Conservation (phyloP, 1,284 basidiomycete species). For the Neolentinus lepideus region DNA sequence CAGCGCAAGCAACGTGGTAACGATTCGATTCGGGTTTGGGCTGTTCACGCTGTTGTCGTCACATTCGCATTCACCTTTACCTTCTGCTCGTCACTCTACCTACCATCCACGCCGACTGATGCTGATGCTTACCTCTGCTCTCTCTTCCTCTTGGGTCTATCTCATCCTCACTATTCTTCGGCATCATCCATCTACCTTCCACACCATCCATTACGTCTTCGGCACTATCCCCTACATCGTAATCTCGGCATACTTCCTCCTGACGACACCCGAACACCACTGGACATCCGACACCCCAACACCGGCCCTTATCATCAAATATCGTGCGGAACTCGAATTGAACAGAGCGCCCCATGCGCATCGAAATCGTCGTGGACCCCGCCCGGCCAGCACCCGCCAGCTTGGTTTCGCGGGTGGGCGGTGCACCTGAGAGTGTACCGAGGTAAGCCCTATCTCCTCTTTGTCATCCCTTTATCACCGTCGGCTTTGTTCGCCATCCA, state of each 20-base stretch:
- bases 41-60: no score
- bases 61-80: no score
- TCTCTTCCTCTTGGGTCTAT: no score
- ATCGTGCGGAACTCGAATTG: not conserved
- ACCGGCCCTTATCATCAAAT: conserved; percentile 5
- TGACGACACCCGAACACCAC: not conserved
- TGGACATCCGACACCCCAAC: not conserved
- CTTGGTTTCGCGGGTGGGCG: conserved; percentile 61
- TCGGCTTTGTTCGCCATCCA: conserved; percentile 12
- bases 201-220: not conserved
- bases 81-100: no score
- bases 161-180: no score
- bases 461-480: conserved; percentile 15
- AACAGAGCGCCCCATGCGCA: conserved; percentile 95
- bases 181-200: no score
- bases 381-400: conserved; percentile 52
- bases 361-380: conserved; percentile 94
- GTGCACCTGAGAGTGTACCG: not conserved
- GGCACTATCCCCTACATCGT: not conserved
- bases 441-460: conserved; percentile 34
- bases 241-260: not conserved
- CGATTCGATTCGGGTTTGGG: no score
- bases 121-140: no score
- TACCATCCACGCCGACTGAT: no score
- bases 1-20: no score